Evolutionary conservation across 768 basidiomycete genomes (phyloP).

Genomic region (Chalciporus pseudorubinellus): DNA sequence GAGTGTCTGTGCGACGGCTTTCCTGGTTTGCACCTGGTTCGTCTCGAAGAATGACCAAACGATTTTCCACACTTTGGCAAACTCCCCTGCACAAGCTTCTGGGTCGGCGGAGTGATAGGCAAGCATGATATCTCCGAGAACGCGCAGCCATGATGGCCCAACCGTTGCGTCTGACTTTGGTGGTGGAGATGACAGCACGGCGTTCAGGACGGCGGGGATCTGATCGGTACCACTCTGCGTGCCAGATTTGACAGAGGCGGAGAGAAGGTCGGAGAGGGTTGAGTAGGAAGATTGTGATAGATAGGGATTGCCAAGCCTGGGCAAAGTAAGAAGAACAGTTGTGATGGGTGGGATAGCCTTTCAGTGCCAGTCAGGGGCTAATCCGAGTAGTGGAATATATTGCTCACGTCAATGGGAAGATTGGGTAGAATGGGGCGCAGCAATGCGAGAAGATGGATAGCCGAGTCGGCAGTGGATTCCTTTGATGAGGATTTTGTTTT

Average conservation of each 20-base stretch:
- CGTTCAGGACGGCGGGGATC: slow-evolving; percentile 59
- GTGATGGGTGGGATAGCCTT: slow-evolving; percentile 75
- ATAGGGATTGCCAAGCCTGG: slow-evolving; percentile 85
- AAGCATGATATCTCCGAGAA: slow-evolving; percentile 71
- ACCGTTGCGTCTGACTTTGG: slow-evolving; percentile 64
- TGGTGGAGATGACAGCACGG: slow-evolving; percentile 68
- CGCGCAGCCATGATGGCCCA: slow-evolving; percentile 74
- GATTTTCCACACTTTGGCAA: slow-evolving; percentile 68
- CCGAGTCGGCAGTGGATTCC: slow-evolving; percentile 62
- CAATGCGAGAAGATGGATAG: slow-evolving; percentile 75
- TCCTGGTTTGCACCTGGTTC: slow-evolving; percentile 55
- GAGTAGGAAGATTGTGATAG: slow-evolving; percentile 87
- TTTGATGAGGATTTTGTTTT: slow-evolving; percentile 57
- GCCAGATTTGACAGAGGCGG: slow-evolving; percentile 49
- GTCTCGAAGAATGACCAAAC: slow-evolving; percentile 80
- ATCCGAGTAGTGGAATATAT: slow-evolving; percentile 4
- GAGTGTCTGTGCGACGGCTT: slow-evolving; percentile 62
- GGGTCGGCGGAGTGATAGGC: slow-evolving; percentile 55
- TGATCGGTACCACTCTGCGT: slow-evolving; percentile 50
- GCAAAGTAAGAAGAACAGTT: slow-evolving; percentile 71
- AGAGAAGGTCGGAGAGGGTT: slow-evolving; percentile 78
- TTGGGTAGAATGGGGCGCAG: slow-evolving; percentile 58
- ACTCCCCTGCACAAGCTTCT: slow-evolving; percentile 49
- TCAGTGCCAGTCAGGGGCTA: slow-evolving; percentile 11
- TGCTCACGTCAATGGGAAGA: slow-evolving; percentile 69